These are phyloP conservation scores for Gracilaria domingensis DNA, from an alignment of 23 red algal genomes.

Conservation along the genomic window DNA sequence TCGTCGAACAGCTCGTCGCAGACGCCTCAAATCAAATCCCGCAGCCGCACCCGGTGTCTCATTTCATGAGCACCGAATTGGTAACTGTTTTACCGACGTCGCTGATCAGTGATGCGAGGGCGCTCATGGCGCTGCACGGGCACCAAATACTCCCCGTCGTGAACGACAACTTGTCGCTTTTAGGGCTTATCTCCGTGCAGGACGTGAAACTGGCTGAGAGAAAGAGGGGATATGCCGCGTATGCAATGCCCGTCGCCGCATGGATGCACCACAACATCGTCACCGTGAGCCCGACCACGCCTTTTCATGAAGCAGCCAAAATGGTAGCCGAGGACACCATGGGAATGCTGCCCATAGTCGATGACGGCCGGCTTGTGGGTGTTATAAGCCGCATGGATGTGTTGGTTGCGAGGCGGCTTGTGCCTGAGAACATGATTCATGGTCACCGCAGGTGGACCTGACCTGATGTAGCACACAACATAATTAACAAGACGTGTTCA, in stretches of 20 bases:
- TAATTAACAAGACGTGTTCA: not conserved
- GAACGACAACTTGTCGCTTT: slow-evolving; percentile 4
- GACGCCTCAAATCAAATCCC: slow-evolving; percentile 52
- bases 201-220: slow-evolving; percentile 54
- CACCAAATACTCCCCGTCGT: slow-evolving; percentile 73
- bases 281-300: slow-evolving; percentile 52
- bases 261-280: slow-evolving; percentile 76
- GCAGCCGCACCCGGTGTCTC: slow-evolving; percentile 33
- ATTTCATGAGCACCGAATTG: slow-evolving; percentile 71
- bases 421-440: slow-evolving; percentile 47
- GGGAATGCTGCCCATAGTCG: slow-evolving; percentile 67
- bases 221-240: slow-evolving; percentile 26
- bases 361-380: slow-evolving; percentile 45
- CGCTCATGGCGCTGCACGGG: slow-evolving; percentile 55
- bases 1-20: slow-evolving; percentile 41
- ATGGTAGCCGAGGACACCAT: slow-evolving; percentile 67
- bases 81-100: slow-evolving; percentile 49
- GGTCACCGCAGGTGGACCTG: slow-evolving; percentile 13
- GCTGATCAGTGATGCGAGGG: slow-evolving; percentile 9
- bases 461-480: not conserved
- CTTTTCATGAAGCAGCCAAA: slow-evolving; percentile 60
- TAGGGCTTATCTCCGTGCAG: slow-evolving; percentile 60
- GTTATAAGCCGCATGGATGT: slow-evolving; percentile 76
- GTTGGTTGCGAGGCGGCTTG: slow-evolving; percentile 56
- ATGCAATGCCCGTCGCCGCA: slow-evolving; percentile 40